phyloP scores from a whole-genome alignment of 2,329 filamentous ascomycete genomes.

The Talaromyces sp. region DNA sequence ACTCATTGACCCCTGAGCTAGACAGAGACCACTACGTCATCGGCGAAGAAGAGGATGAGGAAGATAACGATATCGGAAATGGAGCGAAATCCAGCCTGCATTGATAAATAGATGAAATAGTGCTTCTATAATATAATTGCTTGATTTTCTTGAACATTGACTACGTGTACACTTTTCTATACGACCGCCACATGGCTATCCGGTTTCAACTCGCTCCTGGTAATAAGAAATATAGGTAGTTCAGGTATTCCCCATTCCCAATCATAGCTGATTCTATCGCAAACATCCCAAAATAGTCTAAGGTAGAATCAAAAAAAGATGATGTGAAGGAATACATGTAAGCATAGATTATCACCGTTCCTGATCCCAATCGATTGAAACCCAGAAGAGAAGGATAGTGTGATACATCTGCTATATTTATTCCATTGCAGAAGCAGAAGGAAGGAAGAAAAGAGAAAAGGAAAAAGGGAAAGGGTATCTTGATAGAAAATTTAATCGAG shows the following conservation, averaged over 20 bases:
- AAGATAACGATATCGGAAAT: conserved; percentile 1
- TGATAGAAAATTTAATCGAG: background rate
- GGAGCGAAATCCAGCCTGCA: background rate
- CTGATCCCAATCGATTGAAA: no score
- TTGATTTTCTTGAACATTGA: background rate
- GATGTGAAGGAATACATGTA: background rate
- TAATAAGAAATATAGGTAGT: no score
- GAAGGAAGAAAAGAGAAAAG: no score
- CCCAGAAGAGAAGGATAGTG: background rate
- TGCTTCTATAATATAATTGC: background rate
- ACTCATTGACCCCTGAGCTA: conserved; percentile 28
- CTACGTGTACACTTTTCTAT: no score
- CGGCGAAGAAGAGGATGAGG: conserved; percentile 45
- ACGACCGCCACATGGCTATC: background rate
- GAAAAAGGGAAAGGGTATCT: background rate
- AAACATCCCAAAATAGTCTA: background rate
- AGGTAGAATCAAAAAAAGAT: background rate
- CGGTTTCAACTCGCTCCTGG: no score
- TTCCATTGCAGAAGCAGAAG: no score
- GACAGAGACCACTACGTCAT: conserved; percentile 46
- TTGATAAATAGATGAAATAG: background rate
- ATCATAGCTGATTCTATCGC: background rate
- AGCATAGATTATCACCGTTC: no score
- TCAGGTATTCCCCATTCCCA: background rate
- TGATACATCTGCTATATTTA: no score